Conservation (phyloP, 2,329 filamentous ascomycete species). For the Tolypocladium guangdongense region DNA sequence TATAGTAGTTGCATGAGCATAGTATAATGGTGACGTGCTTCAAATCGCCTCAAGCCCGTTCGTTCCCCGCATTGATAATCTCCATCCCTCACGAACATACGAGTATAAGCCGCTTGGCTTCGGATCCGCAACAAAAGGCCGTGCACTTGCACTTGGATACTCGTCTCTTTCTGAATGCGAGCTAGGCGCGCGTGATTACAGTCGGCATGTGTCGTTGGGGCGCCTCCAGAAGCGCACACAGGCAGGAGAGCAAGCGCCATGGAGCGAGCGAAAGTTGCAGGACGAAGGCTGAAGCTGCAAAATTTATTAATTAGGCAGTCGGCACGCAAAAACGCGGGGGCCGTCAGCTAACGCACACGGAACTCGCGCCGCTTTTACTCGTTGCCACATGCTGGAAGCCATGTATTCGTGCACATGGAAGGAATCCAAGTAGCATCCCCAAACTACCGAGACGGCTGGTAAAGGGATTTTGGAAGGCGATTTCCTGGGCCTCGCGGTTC, state of each 20-base stretch:
- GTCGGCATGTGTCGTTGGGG: not conserved
- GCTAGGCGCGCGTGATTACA: not conserved
- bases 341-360: not conserved
- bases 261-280: not conserved
- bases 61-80: too few relatives aligned
- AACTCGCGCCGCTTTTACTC: not conserved
- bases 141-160: not conserved
- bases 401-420: not conserved
- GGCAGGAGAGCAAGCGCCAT: not conserved
- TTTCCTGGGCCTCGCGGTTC: not conserved
- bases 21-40: not conserved
- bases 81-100: not conserved
- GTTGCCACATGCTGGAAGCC: too few relatives aligned
- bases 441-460: not conserved
- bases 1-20: conserved; percentile 5
- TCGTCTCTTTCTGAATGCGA: not conserved
- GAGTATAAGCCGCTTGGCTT: not conserved
- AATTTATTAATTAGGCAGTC: not conserved
- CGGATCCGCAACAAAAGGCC: not conserved
- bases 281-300: not conserved
- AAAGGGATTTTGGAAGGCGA: too few relatives aligned
- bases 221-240: not conserved
- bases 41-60: not conserved
- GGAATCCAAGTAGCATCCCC: not conserved
- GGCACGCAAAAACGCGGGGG: not conserved